Conservation (phyloP, 1,139 yeast species). For the Eremothecium coryli region DNA sequence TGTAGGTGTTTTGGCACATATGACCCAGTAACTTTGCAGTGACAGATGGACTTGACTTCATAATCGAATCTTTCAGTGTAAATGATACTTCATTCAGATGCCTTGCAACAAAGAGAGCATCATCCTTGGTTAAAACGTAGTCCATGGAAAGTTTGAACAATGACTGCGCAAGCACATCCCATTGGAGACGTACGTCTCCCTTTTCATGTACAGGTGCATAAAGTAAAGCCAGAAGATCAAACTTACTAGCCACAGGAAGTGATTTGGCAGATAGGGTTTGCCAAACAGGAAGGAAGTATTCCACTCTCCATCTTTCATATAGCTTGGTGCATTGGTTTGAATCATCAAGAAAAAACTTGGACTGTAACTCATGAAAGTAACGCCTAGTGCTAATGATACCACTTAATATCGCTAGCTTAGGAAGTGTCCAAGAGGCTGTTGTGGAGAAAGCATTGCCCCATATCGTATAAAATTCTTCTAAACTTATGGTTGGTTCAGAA, state of each 20-base stretch:
- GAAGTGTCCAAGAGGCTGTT: conserved; percentile 18
- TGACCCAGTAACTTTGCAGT: conserved; percentile 8
- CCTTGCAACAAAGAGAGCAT: conserved; percentile 6
- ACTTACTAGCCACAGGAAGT: conserved; percentile 1
- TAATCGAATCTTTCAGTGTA: conserved; percentile 5
- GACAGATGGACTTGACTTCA: background rate
- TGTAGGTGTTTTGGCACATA: conserved; percentile 10
- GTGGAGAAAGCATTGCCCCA: conserved; percentile 17
- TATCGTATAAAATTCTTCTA: conserved; percentile 17
- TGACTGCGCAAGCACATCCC: conserved; percentile 13
- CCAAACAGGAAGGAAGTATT: conserved; percentile 21
- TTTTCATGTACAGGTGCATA: conserved; percentile 12
- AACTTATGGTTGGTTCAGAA: conserved; percentile 23
- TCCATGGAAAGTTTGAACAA: conserved; percentile 11
- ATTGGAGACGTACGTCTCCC: conserved; percentile 10
- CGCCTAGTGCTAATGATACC: conserved; percentile 20
- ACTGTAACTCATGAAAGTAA: conserved; percentile 16
- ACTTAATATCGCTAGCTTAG: conserved; percentile 19
- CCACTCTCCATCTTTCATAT: conserved; percentile 18
- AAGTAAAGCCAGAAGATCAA: conserved; percentile 10
- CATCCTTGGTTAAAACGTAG: conserved; percentile 10
- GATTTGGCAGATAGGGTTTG: conserved; percentile 9
- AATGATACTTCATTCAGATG: conserved; percentile 8
- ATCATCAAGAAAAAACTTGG: conserved; percentile 19
- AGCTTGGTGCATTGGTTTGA: conserved; percentile 11